Evolutionary conservation across 202 grass and related monocot genomes (phyloP).

Genomic region (Schoenoplectus triqueter): DNA sequence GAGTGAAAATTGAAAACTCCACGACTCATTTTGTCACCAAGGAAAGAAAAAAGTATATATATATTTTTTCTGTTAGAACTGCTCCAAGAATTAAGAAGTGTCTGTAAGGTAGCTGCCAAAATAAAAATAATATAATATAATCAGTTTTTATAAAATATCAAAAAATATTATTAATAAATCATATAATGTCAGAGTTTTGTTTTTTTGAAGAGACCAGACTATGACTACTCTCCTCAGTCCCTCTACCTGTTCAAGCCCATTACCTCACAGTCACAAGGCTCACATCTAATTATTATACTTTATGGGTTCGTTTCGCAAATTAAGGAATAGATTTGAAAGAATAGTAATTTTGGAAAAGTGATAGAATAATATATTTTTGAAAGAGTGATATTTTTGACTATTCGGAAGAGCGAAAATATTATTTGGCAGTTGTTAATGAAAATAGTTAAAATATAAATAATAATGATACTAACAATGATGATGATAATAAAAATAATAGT

Average conservation of each 20-base stretch:
- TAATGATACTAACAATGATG: too few species aligned
- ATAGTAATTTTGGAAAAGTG: too few species aligned
- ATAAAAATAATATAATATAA: not conserved
- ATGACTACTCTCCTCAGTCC: not conserved
- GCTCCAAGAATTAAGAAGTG: not conserved
- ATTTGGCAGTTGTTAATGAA: too few species aligned
- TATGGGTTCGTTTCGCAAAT: too few species aligned
- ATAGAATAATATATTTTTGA: too few species aligned
- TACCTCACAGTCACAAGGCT: not conserved
- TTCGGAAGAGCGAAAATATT: too few species aligned
- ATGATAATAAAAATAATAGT: too few species aligned
- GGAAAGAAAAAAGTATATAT: too few species aligned
- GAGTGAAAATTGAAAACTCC: not conserved
- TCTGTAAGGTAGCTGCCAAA: not conserved
- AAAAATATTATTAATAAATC: not conserved
- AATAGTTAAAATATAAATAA: too few species aligned
- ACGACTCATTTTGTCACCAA: not conserved
- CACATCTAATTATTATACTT: too few species aligned
- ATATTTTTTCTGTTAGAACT: not conserved
- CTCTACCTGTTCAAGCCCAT: slow-evolving; percentile 7
- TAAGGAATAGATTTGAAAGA: too few species aligned
- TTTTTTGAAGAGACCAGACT: slow-evolving; percentile 24
- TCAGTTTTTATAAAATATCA: not conserved
- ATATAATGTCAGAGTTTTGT: slow-evolving; percentile 13
- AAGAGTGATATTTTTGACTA: too few species aligned